Evolutionary conservation across 1,284 basidiomycete species (phyloP), one percentile per base, ranked within the genome.

Genomic region (Sanguinoderma infundibulare): DNA sequence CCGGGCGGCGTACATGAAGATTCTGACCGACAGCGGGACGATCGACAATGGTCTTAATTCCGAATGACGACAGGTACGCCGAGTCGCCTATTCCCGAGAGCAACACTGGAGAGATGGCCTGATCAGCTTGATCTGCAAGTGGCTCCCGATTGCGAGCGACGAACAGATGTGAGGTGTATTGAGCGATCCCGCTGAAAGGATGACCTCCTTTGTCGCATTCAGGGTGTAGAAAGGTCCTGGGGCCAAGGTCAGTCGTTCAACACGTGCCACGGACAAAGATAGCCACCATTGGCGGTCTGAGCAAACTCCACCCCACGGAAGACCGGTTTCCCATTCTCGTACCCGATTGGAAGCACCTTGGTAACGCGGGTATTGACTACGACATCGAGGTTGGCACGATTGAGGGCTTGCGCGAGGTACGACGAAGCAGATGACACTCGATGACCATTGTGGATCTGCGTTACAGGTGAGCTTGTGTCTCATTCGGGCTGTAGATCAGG

Each of bases 61-160:
- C 74, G 38, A 72, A 67, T 20, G 66, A 62, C 39, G 65, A 38
- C 14, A 82, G 70, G 3, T 75, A 61, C 1, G 53, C 40, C 53
- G 66, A 61, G 63, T 74, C 70, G 8, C 80, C 80, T 61, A 82
- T 79, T 56, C 80, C 80, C 7, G 77, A 78, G 22, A 81, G 74
- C 66, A 59, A 20, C 7, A 59, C 57, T 59, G 17, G 3, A 12
- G 5, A 26, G 3, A 15, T 24, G 7, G 9, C 49, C 1, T 22
- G 32, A 7, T 20, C 20, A 36, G 17, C 24, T 32, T 7, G 20
- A 17, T 22, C 14, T 14, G 32, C 26, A 39, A 17, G 20, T 24
- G 6, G 9, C 38, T n/a, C n/a, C 15, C 17, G 17, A 36, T 2
- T n/a, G 14, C 8, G 17, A 39, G 5, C 14, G 9, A 49, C 56